Evolutionary conservation across 108 stramenopile genomes (phyloP).

Genomic region (Chaetoceros muelleri): DNA sequence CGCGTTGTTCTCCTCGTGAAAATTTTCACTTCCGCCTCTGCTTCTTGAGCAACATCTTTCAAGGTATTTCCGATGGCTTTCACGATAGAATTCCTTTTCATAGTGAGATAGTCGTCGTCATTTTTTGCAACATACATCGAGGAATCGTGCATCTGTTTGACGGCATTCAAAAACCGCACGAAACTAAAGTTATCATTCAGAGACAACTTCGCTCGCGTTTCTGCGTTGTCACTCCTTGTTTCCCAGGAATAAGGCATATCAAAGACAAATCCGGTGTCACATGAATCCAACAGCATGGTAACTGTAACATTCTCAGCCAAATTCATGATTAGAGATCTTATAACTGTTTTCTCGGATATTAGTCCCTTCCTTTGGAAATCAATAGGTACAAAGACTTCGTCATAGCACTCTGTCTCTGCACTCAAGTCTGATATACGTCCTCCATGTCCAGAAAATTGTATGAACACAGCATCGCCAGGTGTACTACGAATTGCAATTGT

Average conservation of each 20-base stretch:
- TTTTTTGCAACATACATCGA: slow-evolving; percentile 35
- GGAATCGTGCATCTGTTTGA: slow-evolving; percentile 77
- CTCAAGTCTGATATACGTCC: slow-evolving; percentile 67
- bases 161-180: slow-evolving; percentile 77
- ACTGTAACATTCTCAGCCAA: slow-evolving; percentile 76
- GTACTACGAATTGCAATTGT: slow-evolving; percentile 58
- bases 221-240: slow-evolving; percentile 40
- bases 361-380: slow-evolving; percentile 59
- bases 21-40: neutral
- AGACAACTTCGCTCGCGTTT: slow-evolving; percentile 25
- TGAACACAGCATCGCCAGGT: slow-evolving; percentile 81
- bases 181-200: slow-evolving; percentile 80
- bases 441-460: slow-evolving; percentile 79
- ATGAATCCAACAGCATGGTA: slow-evolving; percentile 71
- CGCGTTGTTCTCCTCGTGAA: neutral
- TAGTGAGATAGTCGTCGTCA: neutral
- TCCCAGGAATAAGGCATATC: slow-evolving; percentile 78
- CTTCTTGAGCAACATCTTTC: neutral
- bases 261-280: slow-evolving; percentile 70
- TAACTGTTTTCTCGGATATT: slow-evolving; percentile 71
- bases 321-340: slow-evolving; percentile 71
- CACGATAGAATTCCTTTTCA: neutral
- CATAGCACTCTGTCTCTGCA: slow-evolving; percentile 55
- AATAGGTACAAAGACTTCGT: slow-evolving; percentile 63
- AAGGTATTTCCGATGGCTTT: neutral